phyloP scores from a whole-genome alignment of 2,329 filamentous ascomycete species.

The Diaporthe ampelina region DNA sequence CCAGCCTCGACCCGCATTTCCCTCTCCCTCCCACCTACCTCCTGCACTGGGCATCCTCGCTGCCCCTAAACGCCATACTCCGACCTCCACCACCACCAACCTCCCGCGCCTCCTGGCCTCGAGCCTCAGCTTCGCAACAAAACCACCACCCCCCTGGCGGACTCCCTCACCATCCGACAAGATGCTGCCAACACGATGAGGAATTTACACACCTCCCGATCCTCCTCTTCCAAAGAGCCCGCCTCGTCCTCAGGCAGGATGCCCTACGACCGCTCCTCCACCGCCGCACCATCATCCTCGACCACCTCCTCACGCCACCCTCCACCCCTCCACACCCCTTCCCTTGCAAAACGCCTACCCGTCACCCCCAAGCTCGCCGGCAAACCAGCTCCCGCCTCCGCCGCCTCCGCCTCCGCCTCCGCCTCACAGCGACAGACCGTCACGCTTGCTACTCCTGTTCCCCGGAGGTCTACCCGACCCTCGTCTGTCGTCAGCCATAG shows the following conservation, averaged over 20 bases:
- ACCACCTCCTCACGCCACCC: conserved; percentile 58
- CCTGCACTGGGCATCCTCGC: too few species aligned
- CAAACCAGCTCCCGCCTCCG: conserved; percentile 19
- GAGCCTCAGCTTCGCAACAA: not conserved
- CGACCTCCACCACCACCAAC: not conserved
- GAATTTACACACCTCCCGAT: conserved; percentile 41
- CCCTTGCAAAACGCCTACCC: conserved; percentile 70
- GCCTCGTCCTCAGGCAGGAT: conserved; percentile 37
- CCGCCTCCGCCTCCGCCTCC: conserved; percentile 53
- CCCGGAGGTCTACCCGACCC: conserved; percentile 51
- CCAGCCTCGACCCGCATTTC: conserved; percentile 4
- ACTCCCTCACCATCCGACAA: conserved; percentile 34
- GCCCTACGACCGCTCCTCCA: conserved; percentile 45
- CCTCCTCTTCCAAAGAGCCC: conserved; percentile 40
- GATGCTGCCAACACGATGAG: conserved; percentile 48
- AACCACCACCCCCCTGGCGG: too few species aligned
- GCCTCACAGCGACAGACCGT: conserved; percentile 49
- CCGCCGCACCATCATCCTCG: conserved; percentile 64
- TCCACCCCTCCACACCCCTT: conserved; percentile 72
- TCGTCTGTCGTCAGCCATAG: conserved; percentile 42
- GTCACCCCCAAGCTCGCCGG: conserved; percentile 66
- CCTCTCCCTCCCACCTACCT: not conserved
- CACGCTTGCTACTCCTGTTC: conserved; percentile 58
- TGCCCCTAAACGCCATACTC: conserved; percentile 23
- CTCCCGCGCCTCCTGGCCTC: not conserved